These are phyloP conservation scores for Saccharomycopsis olivae DNA, from an alignment of 805 yeast species.

Conservation along the genomic window DNA sequence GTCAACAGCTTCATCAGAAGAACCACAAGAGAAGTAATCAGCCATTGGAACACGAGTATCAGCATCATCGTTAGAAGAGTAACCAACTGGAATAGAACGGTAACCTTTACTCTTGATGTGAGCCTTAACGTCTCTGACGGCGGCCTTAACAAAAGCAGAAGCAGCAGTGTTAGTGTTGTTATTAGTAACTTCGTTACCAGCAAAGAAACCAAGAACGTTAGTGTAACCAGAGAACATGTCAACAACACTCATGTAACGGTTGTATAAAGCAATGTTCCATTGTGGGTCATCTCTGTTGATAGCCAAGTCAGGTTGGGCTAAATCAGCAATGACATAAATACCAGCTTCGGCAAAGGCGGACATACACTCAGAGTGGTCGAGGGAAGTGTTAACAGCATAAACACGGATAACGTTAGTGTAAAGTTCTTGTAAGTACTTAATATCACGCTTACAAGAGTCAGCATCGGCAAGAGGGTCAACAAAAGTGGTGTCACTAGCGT, in stretches of 20 bases:
- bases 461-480: slow-evolving; percentile 75
- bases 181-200: slow-evolving; percentile 95
- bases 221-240: slow-evolving; percentile 69
- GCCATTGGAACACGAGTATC: slow-evolving; percentile 73
- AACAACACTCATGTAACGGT: slow-evolving; percentile 73
- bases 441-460: slow-evolving; percentile 64
- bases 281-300: slow-evolving; percentile 67
- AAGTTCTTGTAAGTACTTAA: slow-evolving; percentile 61
- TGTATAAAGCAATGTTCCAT: slow-evolving; percentile 64
- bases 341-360: slow-evolving; percentile 67
- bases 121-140: slow-evolving; percentile 76
- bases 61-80: slow-evolving; percentile 83
- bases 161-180: slow-evolving; percentile 75
- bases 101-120: slow-evolving; percentile 60
- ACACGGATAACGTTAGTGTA: slow-evolving; percentile 76
- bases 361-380: slow-evolving; percentile 74
- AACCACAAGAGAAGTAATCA: slow-evolving; percentile 79
- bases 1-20: slow-evolving; percentile 46
- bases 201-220: slow-evolving; percentile 88
- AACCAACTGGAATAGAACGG: slow-evolving; percentile 85
- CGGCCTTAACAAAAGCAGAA: slow-evolving; percentile 93
- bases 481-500: slow-evolving; percentile 25
- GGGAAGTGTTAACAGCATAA: slow-evolving; percentile 68
- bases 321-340: slow-evolving; percentile 83
- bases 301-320: slow-evolving; percentile 75